Percentiles rank a stretch among this genome's conserved stretches.
phyloP scores from a whole-genome alignment of 768 basidiomycete genomes.

The Phaeotremella skinneri region DNA sequence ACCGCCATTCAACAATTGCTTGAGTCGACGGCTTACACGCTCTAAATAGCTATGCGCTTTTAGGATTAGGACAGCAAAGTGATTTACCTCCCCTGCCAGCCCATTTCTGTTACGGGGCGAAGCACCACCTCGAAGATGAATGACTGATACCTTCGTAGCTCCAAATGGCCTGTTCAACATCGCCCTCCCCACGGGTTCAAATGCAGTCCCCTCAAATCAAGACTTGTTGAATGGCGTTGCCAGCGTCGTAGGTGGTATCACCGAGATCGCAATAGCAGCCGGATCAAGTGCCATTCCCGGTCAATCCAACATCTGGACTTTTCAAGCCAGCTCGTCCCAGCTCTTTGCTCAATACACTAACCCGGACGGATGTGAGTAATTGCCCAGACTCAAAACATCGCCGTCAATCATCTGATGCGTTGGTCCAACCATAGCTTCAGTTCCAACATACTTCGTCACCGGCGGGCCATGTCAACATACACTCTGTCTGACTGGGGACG shows the following conservation, averaged over 20 bases:
- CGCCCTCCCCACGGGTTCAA: background rate
- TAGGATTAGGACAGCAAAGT: background rate
- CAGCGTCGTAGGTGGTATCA: too few species aligned
- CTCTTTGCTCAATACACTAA: slow-evolving; percentile 8
- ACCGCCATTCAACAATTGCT: too few species aligned
- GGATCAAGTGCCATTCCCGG: background rate
- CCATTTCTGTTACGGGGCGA: background rate
- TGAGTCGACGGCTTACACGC: background rate
- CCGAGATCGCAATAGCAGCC: too few species aligned
- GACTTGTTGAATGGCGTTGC: too few species aligned
- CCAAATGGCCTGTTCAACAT: slow-evolving; percentile 12
- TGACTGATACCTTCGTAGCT: background rate
- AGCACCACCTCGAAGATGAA: background rate
- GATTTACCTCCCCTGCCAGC: background rate
- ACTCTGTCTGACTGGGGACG: slow-evolving; percentile 33
- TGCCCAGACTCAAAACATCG: background rate
- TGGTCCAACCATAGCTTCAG: too few species aligned
- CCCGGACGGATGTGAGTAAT: slow-evolving; percentile 16
- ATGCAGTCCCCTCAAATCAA: too few species aligned
- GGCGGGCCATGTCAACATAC: slow-evolving; percentile 35
- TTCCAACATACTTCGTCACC: slow-evolving; percentile 36
- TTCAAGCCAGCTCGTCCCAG: background rate
- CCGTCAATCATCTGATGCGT: too few species aligned
- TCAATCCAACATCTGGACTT: slow-evolving; percentile 15
- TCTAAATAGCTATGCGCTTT: background rate